phyloP scores from a whole-genome alignment of 768 basidiomycete species.

The Mycena rebaudengoi region DNA sequence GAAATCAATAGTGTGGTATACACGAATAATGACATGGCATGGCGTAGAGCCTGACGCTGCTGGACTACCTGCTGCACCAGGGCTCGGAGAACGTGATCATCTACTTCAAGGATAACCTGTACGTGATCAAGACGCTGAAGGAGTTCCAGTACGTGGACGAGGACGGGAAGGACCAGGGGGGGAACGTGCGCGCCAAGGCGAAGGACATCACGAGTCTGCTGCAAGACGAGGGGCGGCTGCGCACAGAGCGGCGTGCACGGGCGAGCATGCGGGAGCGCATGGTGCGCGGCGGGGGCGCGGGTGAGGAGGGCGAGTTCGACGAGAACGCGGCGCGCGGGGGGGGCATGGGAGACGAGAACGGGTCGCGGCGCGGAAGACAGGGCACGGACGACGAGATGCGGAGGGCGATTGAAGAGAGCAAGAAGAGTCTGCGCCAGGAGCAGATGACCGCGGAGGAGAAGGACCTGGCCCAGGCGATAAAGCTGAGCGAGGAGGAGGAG shows the following conservation, averaged over 20 bases:
- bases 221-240: constrained; percentile 83
- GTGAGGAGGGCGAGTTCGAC: constrained; percentile 48
- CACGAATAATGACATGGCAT: not conserved
- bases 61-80: constrained; percentile 95
- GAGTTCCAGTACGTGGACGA: constrained; percentile 98
- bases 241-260: constrained; percentile 83
- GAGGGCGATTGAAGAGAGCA: constrained; percentile 91
- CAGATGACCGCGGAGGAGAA: constrained; percentile 78
- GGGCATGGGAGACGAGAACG: constrained; percentile 64
- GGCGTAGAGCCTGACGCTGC: constrained; percentile 82
- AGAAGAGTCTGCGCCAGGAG: constrained; percentile 75
- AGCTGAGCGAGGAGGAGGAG: constrained; percentile 92
- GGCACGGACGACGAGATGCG: constrained; percentile 81
- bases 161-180: constrained; percentile 95
- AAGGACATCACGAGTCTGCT: constrained; percentile 98
- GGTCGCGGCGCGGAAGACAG: constrained; percentile 38
- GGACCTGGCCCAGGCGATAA: constrained; percentile 86
- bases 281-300: constrained; percentile 72
- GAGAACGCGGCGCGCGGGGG: constrained; percentile 46
- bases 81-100: constrained; percentile 98
- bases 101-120: constrained; percentile 97
- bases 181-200: constrained; percentile 97
- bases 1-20: not conserved
- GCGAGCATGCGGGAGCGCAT: constrained; percentile 96
- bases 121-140: constrained; percentile 98